Evolutionary conservation across 192 early-diverging fungal species (phyloP), one percentile per base, ranked within the genome.

Genomic region (Phycomyces nitens): DNA sequence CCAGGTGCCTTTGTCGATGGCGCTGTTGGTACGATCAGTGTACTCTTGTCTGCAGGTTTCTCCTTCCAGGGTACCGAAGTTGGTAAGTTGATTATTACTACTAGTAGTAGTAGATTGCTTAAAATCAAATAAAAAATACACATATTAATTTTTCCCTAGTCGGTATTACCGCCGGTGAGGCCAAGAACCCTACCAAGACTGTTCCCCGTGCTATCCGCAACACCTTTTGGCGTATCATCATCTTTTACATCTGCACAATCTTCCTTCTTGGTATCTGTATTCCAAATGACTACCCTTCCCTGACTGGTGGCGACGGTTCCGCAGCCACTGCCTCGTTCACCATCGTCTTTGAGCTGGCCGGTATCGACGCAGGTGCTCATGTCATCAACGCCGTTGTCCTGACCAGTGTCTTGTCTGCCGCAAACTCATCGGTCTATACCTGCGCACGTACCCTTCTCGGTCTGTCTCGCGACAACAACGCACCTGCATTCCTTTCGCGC

Each of bases 101-200:
- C n/a, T n/a, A n/a, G n/a, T n/a, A n/a, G n/a, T n/a, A n/a, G n/a
- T n/a, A n/a, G n/a, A n/a, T n/a, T n/a, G n/a, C n/a, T n/a, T 10
- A 22, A 7, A 16, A 40, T 9, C 2, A 40, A 58, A 15, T 34
- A 41, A 40, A 0, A 15, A 20, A 20, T 1, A 7, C 15, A 40
- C n/a, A 23, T 10, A 3, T 8, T 42, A 34, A 41, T 58, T 4
- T 58, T 12, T 42, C 14, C 14, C 14, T 42, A 65, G 84, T 96
- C 38, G 94, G 92, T 52, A 84, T 96, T 61, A 91, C 94, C 3
- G 92, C 91, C 21, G 94, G 91, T 69, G 94, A 96, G 77, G 85
- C 87, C 26, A 81, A 83, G 22, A 96, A 96, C 77, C 94, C 94
- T n/a, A 73, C 77, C 14, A 86, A 88, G 58, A 83, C 52, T 79